phyloP scores from a whole-genome alignment of 352 stramenopile genomes.

The Phytophthora vignae region DNA sequence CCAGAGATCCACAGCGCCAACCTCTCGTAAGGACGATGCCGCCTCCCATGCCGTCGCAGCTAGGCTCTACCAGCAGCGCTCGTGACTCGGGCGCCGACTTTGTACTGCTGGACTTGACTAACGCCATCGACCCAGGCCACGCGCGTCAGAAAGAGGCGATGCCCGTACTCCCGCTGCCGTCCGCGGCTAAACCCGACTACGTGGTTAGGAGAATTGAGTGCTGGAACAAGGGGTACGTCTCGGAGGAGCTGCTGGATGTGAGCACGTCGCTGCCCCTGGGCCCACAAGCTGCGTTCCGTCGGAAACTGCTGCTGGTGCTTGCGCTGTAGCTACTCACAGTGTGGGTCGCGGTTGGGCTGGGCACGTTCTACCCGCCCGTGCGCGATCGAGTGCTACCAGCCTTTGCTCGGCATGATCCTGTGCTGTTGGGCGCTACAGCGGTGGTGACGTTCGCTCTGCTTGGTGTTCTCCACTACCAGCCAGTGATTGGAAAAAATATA shows the following conservation, averaged over 20 bases:
- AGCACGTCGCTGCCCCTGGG: slow-evolving; percentile 37
- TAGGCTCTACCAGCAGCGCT: neutral
- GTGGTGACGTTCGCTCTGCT: slow-evolving; percentile 30
- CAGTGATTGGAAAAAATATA: no score
- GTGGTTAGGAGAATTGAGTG: slow-evolving; percentile 28
- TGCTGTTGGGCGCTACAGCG: slow-evolving; percentile 15
- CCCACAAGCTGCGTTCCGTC: slow-evolving; percentile 41
- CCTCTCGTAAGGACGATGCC: neutral
- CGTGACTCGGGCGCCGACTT: slow-evolving; percentile 22
- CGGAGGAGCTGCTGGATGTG: slow-evolving; percentile 32
- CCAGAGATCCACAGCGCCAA: neutral
- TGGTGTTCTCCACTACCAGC: slow-evolving; percentile 43
- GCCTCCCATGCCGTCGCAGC: slow-evolving; percentile 1
- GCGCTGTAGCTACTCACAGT: slow-evolving; percentile 40
- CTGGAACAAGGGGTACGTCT: slow-evolving; percentile 26
- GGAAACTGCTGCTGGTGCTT: slow-evolving; percentile 43
- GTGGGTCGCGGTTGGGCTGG: slow-evolving; percentile 33
- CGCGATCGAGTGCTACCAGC: slow-evolving; percentile 23
- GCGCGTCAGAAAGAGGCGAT: slow-evolving; percentile 13
- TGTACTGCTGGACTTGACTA: slow-evolving; percentile 31
- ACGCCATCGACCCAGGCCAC: slow-evolving; percentile 15
- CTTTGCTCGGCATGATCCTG: slow-evolving; percentile 18
- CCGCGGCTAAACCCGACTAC: slow-evolving; percentile 26
- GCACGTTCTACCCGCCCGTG: slow-evolving; percentile 26
- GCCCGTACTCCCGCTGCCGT: slow-evolving; percentile 29